Conservation (phyloP, 164 flowering plant genomes). For the Liriodendron chinense region DNA sequence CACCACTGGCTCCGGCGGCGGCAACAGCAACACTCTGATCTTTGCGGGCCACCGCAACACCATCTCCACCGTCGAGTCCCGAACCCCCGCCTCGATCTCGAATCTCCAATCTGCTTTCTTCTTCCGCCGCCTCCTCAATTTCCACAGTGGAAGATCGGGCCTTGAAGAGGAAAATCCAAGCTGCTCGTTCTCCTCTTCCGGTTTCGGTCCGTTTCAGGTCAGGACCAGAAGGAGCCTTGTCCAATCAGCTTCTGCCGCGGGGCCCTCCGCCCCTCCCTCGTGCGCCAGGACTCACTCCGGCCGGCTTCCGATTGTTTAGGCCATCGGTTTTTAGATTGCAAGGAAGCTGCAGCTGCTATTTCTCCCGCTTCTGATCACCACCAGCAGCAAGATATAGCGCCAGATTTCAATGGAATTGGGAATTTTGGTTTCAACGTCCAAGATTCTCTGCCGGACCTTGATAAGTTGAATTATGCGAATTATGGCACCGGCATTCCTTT, state of each 20-base stretch:
- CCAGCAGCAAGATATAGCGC: not conserved
- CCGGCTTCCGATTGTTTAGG: not conserved
- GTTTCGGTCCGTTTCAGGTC: slow-evolving; percentile 10
- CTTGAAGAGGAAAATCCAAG: not conserved
- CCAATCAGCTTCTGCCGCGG: not conserved
- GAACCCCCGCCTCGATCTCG: not conserved
- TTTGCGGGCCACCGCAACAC: not conserved
- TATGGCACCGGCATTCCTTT: not conserved
- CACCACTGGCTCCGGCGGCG: not conserved
- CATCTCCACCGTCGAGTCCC: slow-evolving; percentile 1
- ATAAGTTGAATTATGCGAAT: not conserved
- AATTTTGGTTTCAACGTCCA: not conserved
- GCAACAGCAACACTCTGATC: not conserved
- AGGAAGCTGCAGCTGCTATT: not conserved
- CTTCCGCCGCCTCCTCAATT: not conserved
- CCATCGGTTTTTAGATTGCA: not conserved
- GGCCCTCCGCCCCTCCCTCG: not conserved
- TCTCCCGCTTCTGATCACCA: not conserved
- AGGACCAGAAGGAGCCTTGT: not conserved
- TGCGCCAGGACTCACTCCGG: not conserved
- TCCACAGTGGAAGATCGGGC: not conserved
- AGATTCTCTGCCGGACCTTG: not conserved
- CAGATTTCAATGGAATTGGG: not conserved
- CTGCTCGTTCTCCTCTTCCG: not conserved
- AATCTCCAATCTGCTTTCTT: not conserved